Base-by-base conservation (phyloP, 2,329 filamentous ascomycete species). In the Mollisia scopiformis region DNA sequence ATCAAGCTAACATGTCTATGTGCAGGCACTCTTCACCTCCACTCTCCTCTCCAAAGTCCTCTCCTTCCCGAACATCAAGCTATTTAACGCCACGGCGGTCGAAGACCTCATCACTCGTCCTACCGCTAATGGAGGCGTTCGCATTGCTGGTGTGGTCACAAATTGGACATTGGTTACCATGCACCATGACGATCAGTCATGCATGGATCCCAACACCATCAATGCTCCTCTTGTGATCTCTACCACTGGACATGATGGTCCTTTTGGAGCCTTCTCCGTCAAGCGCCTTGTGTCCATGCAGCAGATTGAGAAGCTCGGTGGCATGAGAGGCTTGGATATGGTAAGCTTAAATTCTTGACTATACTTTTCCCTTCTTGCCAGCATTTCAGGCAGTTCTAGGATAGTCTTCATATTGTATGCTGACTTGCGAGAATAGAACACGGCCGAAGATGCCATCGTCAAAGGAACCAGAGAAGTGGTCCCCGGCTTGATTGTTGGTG, bases 141-240 rank as follows among this genome's bases (percentile, higher is more conserved):
- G 90, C 65, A 88, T 97, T 67, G 90, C 92, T 8, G 93, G 93
- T 71, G 93, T 97, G 1, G 93, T 97, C 58, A 96, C 92, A 72
- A 97, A 97, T 84, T 97, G 93, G 93, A 97, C 93, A 1, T 84
- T 97, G 27, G 93, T 97, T 52, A 86, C 88, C 46, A 90, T 94
- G 82, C 89, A 93, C 76, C 90, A 93, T 76, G 90, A 93, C 74
- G 90, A 94, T 75, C 92, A 96, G 80, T 91, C 87, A 63, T 97
- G 93, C 88, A 96, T 97, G 93, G 93, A 97, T 76, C 93, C 93
- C 68, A 96, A 95, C 85, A 97, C 93, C 71, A 96, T 97, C 84
- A 97, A 96, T 74, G 92, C 92, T 0, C 92, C 93, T 1, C 77
- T 97, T 61, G 82, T 97, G 73, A 90, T 97, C 79, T 92, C 88